Percentiles rank a stretch among this genome's conserved stretches.
These are phyloP conservation scores for Solanum peruvianum DNA, from an alignment of 257 asterid genomes.

Conservation along the genomic window DNA sequence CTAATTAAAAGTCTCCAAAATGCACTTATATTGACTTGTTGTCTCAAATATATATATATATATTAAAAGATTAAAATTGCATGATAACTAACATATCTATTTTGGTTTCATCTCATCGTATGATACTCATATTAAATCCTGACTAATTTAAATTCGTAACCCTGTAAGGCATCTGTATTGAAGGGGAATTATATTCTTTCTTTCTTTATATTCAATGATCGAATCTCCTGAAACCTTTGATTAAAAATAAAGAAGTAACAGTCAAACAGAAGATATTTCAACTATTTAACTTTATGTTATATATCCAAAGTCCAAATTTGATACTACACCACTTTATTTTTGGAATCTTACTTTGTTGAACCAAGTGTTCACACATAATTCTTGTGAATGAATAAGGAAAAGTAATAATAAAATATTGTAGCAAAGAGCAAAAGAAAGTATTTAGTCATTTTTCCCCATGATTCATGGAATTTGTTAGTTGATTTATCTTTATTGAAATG, in stretches of 20 bases:
- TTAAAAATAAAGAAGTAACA: neutral
- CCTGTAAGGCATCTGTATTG: neutral
- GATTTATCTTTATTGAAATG: conserved; percentile 3
- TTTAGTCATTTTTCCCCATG: neutral
- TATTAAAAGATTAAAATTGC: neutral
- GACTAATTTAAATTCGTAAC: neutral
- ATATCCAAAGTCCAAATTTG: neutral
- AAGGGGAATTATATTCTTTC: neutral
- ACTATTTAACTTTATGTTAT: neutral
- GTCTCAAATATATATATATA: neutral
- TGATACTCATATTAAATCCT: accelerated
- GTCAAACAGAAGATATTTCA: neutral
- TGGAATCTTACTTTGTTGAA: neutral
- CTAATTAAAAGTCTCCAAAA: neutral
- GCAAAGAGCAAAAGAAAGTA: neutral
- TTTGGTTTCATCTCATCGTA: accelerated
- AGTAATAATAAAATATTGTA: neutral
- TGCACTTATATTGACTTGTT: neutral
- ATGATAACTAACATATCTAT: neutral
- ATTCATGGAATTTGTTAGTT: conserved; percentile 2
- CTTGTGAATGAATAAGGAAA: neutral
- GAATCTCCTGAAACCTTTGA: accelerated
- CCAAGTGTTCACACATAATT: neutral
- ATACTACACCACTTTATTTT: neutral
- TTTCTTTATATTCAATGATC: no score